Base-by-base conservation (phyloP, 2,329 filamentous ascomycete species). In the Penicillium sp. region DNA sequence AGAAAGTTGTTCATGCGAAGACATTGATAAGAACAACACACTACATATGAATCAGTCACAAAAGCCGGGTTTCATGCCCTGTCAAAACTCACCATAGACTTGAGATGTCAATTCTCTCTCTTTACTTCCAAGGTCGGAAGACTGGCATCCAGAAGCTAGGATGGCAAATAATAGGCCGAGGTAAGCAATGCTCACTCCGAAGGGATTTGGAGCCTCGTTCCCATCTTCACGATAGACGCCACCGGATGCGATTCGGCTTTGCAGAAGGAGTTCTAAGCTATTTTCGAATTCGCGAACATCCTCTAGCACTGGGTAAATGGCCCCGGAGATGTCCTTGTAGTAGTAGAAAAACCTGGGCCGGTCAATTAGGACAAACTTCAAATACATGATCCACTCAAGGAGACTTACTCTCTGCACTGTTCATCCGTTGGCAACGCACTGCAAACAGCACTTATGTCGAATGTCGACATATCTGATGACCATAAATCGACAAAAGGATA, bases 401-500 rank as follows among this genome's bases (percentile, higher is more conserved):
- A 7, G 18, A 9, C 67, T 54, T 27, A 70, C 65, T 67, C 71
- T 48, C 75, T 64, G 48, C 76, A 77, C 50, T 80, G 73, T 14
- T 70, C 64, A 51, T 81, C 77, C 42, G 65, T 71, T 0, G 77
- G 77, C 20, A 81, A 60, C 1, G 75, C 75, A 48, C 74, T 76
- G 23, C 74, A 75, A 2, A 81, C 67, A 35, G 78, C 75, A 40
- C 67, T 72, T 4, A 77, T 69, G 50, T 77, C 72, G 43, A 74
- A 69, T 4, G 75, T 66, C 1, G 74, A 77, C 33, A 73, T 76
- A 39, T 79, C 75, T 2, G 75, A 75, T 4, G 77, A 78, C 76
- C 77, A 81, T 2, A 81, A 61, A 51, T 80, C 77, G 17, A 81
- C 75, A 50, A 81, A 81, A 5, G 77, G 77, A 52, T 81, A 81